These are phyloP conservation scores for Marasmius sp. DNA, from an alignment of 1,284 basidiomycete species.

Conservation along the genomic window DNA sequence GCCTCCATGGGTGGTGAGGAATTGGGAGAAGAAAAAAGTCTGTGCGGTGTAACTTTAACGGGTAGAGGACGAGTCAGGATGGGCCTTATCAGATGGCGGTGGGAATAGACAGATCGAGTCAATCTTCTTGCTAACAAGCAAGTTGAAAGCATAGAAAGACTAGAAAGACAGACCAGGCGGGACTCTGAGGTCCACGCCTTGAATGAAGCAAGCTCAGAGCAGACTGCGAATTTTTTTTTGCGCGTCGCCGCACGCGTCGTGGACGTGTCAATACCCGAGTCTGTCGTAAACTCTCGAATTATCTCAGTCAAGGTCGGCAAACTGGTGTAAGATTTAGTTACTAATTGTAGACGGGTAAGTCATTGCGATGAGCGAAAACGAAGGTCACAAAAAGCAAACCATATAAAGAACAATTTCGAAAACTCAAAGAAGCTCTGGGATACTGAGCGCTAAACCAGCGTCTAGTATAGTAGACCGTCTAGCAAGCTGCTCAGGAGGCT, in stretches of 20 bases:
- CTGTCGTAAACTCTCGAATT: too few species aligned
- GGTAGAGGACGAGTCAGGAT: constrained; percentile 7
- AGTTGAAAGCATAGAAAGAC: constrained; percentile 10
- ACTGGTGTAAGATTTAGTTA: too few species aligned
- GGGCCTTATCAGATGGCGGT: constrained; percentile 16
- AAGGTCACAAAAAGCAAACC: too few species aligned
- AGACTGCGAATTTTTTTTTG: not conserved
- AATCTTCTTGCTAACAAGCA: constrained; percentile 6
- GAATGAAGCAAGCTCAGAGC: not conserved
- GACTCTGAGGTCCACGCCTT: not conserved
- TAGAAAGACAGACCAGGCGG: not conserved
- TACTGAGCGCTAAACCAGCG: too few species aligned
- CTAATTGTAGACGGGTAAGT: too few species aligned
- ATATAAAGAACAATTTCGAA: too few species aligned
- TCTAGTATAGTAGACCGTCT: too few species aligned
- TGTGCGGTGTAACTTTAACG: constrained; percentile 1
- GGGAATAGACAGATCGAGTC: constrained; percentile 13
- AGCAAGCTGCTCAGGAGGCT: too few species aligned
- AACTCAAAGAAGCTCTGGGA: too few species aligned
- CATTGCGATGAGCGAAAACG: too few species aligned
- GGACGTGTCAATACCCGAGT: not conserved
- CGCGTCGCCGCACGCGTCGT: constrained; percentile 3
- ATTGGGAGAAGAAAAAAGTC: not conserved
- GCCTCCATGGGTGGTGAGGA: constrained; percentile 30
- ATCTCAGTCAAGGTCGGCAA: too few species aligned